Evolutionary conservation across 768 basidiomycete genomes (phyloP).

Genomic region (Amanita rimosa): DNA sequence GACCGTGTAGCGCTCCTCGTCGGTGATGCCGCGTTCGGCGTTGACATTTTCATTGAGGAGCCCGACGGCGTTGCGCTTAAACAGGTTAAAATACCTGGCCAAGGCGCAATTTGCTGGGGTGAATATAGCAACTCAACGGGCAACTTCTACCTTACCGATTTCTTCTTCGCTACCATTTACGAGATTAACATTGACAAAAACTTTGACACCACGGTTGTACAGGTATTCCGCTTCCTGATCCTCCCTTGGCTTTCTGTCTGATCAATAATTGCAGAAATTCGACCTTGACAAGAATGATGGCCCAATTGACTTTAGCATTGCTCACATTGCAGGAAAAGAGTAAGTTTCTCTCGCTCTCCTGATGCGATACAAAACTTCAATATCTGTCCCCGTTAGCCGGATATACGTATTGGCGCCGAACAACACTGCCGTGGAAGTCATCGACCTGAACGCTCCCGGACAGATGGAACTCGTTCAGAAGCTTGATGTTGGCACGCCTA

Average conservation of each 20-base stretch:
- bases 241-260: background rate
- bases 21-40: slow-evolving; percentile 28
- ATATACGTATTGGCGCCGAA: slow-evolving; percentile 19
- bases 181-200: slow-evolving; percentile 36
- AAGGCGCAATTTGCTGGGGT: slow-evolving; percentile 32
- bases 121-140: slow-evolving; percentile 28
- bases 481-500: slow-evolving; percentile 14
- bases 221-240: background rate
- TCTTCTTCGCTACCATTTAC: slow-evolving; percentile 25
- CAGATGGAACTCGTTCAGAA: slow-evolving; percentile 16
- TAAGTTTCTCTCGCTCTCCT: slow-evolving; percentile 10
- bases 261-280: background rate
- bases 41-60: slow-evolving; percentile 8
- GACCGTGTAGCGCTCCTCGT: slow-evolving; percentile 22
- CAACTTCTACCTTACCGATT: slow-evolving; percentile 34
- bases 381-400: slow-evolving; percentile 11
- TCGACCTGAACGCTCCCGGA: slow-evolving; percentile 17
- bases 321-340: slow-evolving; percentile 25
- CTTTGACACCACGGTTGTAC: slow-evolving; percentile 27
- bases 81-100: slow-evolving; percentile 22
- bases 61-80: slow-evolving; percentile 9
- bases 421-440: slow-evolving; percentile 16
- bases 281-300: slow-evolving; percentile 7
- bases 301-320: slow-evolving; percentile 31
- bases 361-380: background rate